Base-by-base conservation (phyloP, 2,329 filamentous ascomycete species). In the Cryphonectria carpinicola region DNA sequence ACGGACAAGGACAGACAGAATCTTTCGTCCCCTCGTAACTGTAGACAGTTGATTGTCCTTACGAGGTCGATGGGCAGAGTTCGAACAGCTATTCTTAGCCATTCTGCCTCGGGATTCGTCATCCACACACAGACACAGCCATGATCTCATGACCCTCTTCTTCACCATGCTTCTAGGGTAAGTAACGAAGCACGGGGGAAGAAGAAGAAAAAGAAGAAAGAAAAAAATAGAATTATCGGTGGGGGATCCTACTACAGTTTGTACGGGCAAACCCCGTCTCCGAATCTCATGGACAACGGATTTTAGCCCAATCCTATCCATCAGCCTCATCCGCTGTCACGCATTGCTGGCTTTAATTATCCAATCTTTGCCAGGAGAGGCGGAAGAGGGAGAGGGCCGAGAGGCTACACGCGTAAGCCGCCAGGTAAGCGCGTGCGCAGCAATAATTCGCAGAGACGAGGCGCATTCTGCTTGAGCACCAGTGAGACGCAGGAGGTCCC, bases 311-410 rank as follows among this genome's bases (percentile, higher is more conserved):
- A 43, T 28, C 13, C 32, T 43, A 61, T 67, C 32, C 56, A 65
- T 65, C 67, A 71, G 70, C 67, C 70, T 67, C 70, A 67, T 65
- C 67, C 25, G 43, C 19, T 10, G 60, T 64, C 58, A 58, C 46
- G 25, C 46, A 13, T 35, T 41, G 56, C 58, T 43, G 43, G 66
- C 56, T 35, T 65, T 46, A 5, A 46, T 46, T 11, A 37, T 65
- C 63, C 63, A 46, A 46, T 32, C 19, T 19, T 54, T n/a, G 43
- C 41, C 22, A 22, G 37, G 35, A 22, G 19, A 65, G n/a, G 39
- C 14, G 25, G 11, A 39, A 19, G 28, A 13, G 14, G 22, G 11
- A 32, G 43, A 22, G n/a, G 32, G 28, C 17, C 37, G 13, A 52
- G 32, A 39, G 8, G 49, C 22, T 54, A 68, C 60, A 58, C 58